Evolutionary conservation across 495 filamentous ascomycete genomes (phyloP), one percentile per base, ranked within the genome.

Genomic region (Chaetomidium leptoderma): DNA sequence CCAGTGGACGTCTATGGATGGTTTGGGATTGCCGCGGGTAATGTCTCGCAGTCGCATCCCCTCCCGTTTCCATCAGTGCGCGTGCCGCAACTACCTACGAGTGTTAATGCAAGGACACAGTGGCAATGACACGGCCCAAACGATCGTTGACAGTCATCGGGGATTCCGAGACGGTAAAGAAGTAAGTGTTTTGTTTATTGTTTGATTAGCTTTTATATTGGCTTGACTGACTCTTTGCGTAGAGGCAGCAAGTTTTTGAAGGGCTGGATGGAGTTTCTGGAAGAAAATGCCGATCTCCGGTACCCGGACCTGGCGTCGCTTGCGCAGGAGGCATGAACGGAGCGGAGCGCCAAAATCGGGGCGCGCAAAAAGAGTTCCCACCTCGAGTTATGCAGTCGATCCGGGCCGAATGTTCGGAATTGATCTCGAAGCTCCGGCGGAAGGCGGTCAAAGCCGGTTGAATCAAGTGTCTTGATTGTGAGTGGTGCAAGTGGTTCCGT

Each of bases 81-180:
- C 47, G n/a, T n/a, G 29, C 29, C 17, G 7, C 45, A 23, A 9
- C 24, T 29, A 45, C 35, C 23, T 42, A 55, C 35, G 50, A 30
- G 53, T 53, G 55, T 50, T 63, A 62, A 65, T 58, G 53, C 56
- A 51, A 43, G 58, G 30, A 58, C 55, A 53, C 62, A 92, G 90
- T 97, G 51, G 93, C 93, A 13, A 96, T 97, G 90, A 97, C 93
- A 39, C 82, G 93, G 42, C 89, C 93, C 9, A 92, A 89, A 71
- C 81, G 93, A 46, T 92, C 92, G 66, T 77, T 98, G 11, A 92
- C 89, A 57, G 83, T 97, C 36, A 87, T 96, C 60, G 93, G 92
- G 13, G 92, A 97, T 67, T 90, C 88, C 37, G 93, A 97, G 70
- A 97, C 92, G 19, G 88, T 95, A 37, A 86, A 84, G 71, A 78